A percentile compares a stretch with the other conserved stretches of the same genome.
phyloP scores from a whole-genome alignment of 2,329 filamentous ascomycete genomes.

The Fusarium guadeloupense region DNA sequence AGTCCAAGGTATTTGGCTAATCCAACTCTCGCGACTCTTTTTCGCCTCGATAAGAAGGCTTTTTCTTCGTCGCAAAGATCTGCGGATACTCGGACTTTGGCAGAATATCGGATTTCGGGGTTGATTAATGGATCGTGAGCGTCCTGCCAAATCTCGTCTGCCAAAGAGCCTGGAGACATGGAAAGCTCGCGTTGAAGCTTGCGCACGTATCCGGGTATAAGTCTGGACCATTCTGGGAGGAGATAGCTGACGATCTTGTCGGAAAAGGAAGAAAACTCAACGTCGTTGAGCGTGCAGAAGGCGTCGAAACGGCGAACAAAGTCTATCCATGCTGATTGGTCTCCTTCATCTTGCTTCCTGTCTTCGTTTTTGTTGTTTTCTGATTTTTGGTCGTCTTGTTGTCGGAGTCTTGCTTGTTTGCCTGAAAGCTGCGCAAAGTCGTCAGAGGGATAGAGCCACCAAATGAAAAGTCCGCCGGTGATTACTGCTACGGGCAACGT shows the following conservation, averaged over 20 bases:
- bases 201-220: constrained; percentile 77
- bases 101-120: constrained; percentile 86
- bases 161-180: constrained; percentile 85
- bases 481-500: constrained; percentile 47
- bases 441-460: constrained; percentile 56
- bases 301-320: constrained; percentile 60
- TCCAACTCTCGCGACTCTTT: constrained; percentile 73
- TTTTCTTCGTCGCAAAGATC: constrained; percentile 87
- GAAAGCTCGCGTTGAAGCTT: constrained; percentile 91
- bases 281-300: constrained; percentile 63
- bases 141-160: constrained; percentile 93
- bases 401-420: constrained; percentile 16
- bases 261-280: constrained; percentile 64
- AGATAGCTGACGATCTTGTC: constrained; percentile 75
- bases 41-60: constrained; percentile 75
- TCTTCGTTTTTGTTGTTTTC: constrained; percentile 24
- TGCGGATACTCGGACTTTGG: constrained; percentile 81
- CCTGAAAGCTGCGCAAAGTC: constrained; percentile 52
- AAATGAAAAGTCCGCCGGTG: constrained; percentile 51
- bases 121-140: constrained; percentile 85
- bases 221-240: constrained; percentile 82
- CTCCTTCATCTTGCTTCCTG: constrained; percentile 24
- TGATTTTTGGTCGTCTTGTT: constrained; percentile 1
- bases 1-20: constrained; percentile 85
- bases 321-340: constrained; percentile 57